These are phyloP conservation scores for Arctium minus DNA, from an alignment of 129 eudicot genomes.

Conservation along the genomic window DNA sequence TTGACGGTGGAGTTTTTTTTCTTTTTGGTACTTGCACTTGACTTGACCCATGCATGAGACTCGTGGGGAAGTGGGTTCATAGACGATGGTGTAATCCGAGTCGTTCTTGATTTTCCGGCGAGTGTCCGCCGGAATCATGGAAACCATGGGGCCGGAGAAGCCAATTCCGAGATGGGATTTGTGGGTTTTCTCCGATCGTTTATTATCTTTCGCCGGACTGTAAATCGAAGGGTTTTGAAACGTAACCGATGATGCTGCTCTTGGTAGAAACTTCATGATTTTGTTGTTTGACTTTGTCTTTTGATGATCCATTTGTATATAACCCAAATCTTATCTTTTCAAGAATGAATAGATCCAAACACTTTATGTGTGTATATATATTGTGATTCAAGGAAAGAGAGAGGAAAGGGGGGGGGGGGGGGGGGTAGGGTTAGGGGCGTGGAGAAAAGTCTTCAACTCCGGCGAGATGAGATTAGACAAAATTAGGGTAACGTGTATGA, in stretches of 20 bases:
- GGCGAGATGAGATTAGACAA: neutral
- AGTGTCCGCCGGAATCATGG: constrained; percentile 53
- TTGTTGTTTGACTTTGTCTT: constrained; percentile 42
- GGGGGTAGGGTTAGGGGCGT: neutral
- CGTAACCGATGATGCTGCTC: constrained; percentile 43
- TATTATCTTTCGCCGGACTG: constrained; percentile 47
- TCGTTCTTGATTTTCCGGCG: constrained; percentile 37
- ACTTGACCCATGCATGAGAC: constrained; percentile 85
- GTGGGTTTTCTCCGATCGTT: constrained; percentile 22
- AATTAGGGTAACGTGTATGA: constrained; percentile 7
- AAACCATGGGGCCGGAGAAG: constrained; percentile 56
- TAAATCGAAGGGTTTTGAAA: constrained; percentile 45
- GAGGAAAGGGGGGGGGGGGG: neutral
- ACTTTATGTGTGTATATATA: constrained; percentile 1
- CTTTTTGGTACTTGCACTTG: constrained; percentile 52
- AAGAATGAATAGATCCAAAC: neutral
- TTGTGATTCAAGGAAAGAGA: neutral
- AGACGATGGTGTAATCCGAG: constrained; percentile 24
- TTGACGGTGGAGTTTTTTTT: constrained; percentile 19
- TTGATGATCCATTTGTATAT: constrained; percentile 30
- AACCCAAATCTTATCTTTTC: neutral
- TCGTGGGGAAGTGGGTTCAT: constrained; percentile 72
- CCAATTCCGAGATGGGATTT: constrained; percentile 45
- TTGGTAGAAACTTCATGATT: constrained; percentile 56
- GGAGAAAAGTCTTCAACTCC: constrained; percentile 12